Percentiles rank a stretch among this genome's conserved stretches.
Evolutionary conservation across 345 rosid genomes (phyloP).

Genomic region (Citrus maxima): DNA sequence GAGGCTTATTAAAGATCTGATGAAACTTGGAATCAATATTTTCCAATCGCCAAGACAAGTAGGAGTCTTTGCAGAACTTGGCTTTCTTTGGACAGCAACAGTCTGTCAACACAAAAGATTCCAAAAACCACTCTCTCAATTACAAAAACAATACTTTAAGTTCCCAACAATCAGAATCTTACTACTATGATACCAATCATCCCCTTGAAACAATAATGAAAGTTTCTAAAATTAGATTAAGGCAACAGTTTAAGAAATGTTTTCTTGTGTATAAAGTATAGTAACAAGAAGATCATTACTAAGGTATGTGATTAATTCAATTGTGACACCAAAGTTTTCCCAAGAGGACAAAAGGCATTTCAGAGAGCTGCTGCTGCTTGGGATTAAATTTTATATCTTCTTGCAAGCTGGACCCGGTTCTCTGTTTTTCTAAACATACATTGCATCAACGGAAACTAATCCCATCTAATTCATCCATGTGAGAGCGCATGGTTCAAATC

Average conservation of each 20-base stretch:
- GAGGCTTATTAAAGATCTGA: conserved; percentile 21
- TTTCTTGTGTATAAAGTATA: neutral
- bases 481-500: no score
- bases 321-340: neutral
- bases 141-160: neutral
- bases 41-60: conserved; percentile 34
- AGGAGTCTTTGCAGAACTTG: conserved; percentile 18
- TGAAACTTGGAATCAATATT: conserved; percentile 25
- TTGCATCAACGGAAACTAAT: no score
- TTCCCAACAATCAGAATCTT: neutral
- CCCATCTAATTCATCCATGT: no score
- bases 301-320: neutral
- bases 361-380: neutral
- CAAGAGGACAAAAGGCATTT: neutral
- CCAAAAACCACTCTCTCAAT: neutral
- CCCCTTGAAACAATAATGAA: neutral
- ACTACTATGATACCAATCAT: no score
- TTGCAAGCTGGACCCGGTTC: neutral
- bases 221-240: neutral
- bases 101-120: conserved; percentile 20
- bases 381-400: neutral
- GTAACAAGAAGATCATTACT: neutral
- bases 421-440: no score
- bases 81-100: conserved; percentile 15
- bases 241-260: neutral